These are phyloP conservation scores for Tylopilus balloui DNA, from an alignment of 768 basidiomycete genomes.

Conservation along the genomic window DNA sequence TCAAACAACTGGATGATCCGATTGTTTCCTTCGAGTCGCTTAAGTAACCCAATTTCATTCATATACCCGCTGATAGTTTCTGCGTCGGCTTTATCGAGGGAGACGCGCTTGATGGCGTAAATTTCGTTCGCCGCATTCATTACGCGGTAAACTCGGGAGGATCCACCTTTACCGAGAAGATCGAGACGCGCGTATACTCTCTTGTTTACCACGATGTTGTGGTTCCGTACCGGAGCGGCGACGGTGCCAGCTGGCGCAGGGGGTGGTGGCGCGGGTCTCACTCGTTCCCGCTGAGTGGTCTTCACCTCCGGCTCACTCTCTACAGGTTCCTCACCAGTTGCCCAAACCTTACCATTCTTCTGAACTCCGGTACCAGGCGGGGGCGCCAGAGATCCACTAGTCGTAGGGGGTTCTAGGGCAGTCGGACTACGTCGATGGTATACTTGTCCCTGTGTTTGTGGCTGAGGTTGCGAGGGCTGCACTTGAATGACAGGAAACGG, in stretches of 20 bases:
- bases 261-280: slow-evolving; percentile 35
- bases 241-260: slow-evolving; percentile 23
- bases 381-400: slow-evolving; percentile 29
- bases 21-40: slow-evolving; percentile 90
- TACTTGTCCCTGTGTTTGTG: slow-evolving; percentile 25
- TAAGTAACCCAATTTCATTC: slow-evolving; percentile 92
- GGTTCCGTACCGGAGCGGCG: slow-evolving; percentile 35
- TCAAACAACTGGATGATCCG: slow-evolving; percentile 90
- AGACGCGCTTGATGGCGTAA: slow-evolving; percentile 89
- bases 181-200: slow-evolving; percentile 81
- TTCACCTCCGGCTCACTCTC: slow-evolving; percentile 35
- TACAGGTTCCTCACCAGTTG: slow-evolving; percentile 40
- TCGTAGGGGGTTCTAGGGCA: slow-evolving; percentile 55
- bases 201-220: slow-evolving; percentile 53
- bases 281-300: slow-evolving; percentile 22
- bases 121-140: slow-evolving; percentile 72
- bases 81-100: slow-evolving; percentile 81
- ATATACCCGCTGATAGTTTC: slow-evolving; percentile 91
- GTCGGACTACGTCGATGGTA: slow-evolving; percentile 69
- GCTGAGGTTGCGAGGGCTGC: slow-evolving; percentile 19
- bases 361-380: slow-evolving; percentile 15
- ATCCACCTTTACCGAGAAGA: slow-evolving; percentile 89
- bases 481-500: slow-evolving; percentile 25
- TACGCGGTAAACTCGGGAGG: slow-evolving; percentile 93
- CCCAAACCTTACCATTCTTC: slow-evolving; percentile 42